Percentiles rank a stretch among this genome's conserved stretches.
Evolutionary conservation across 495 filamentous ascomycete genomes (phyloP).

Genomic region (Aspergillus bertholletiae): DNA sequence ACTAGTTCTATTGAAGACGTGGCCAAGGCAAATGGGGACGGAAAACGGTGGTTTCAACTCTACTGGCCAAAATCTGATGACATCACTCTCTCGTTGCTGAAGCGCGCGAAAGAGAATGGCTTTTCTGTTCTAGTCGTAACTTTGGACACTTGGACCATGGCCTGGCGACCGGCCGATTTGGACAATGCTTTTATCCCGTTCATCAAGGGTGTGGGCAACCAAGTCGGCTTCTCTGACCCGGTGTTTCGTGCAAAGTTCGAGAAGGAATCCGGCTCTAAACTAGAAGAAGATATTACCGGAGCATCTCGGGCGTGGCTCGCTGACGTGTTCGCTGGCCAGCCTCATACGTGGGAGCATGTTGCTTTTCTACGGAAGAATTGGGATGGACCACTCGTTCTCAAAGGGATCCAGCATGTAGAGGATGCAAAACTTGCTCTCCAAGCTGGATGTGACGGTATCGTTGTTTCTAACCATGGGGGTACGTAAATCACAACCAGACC

Average conservation of each 20-base stretch:
- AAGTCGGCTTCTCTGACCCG: constrained; percentile 53
- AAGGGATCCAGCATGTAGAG: constrained; percentile 48
- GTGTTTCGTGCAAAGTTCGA: constrained; percentile 56
- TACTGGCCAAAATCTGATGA: constrained; percentile 63
- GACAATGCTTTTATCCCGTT: constrained; percentile 58
- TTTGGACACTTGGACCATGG: constrained; percentile 40
- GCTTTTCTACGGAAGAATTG: constrained; percentile 52
- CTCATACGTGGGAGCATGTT: constrained; percentile 59
- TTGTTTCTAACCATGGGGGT: constrained; percentile 55
- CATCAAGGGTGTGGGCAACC: constrained; percentile 40
- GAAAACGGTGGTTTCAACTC: constrained; percentile 60
- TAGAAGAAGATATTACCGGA: constrained; percentile 47
- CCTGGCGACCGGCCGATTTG: constrained; percentile 59
- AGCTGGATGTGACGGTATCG: constrained; percentile 48
- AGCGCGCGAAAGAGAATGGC: constrained; percentile 54
- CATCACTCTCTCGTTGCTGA: constrained; percentile 56
- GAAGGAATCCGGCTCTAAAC: constrained; percentile 38
- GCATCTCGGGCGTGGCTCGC: constrained; percentile 48
- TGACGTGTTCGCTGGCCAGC: constrained; percentile 45
- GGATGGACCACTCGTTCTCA: constrained; percentile 55
- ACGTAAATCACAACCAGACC: constrained; percentile 7
- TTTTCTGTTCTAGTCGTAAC: constrained; percentile 46
- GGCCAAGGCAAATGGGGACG: constrained; percentile 35
- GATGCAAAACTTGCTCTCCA: constrained; percentile 47
- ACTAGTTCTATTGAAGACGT: constrained; percentile 56